phyloP scores from a whole-genome alignment of 2,329 filamentous ascomycete genomes.

The Cryphonectria radicalis region DNA sequence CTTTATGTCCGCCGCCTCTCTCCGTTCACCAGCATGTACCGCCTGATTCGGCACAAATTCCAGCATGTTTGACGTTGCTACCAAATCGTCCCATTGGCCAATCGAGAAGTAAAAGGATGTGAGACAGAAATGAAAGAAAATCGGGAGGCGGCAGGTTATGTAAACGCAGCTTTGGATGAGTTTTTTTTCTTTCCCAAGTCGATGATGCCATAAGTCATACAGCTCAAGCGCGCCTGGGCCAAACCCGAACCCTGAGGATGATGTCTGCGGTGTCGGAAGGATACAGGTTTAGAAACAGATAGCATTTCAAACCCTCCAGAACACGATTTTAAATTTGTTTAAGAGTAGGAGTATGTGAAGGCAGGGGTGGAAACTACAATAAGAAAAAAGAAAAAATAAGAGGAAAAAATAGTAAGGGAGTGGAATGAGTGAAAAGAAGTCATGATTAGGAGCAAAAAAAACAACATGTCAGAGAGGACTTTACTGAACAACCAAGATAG shows the following conservation, averaged over 20 bases:
- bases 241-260: background rate
- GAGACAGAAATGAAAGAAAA: background rate
- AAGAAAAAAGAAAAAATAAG: too few species aligned
- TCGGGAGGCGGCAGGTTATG: background rate
- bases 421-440: too few species aligned
- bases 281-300: background rate
- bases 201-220: background rate
- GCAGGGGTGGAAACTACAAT: too few species aligned
- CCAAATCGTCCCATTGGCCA: background rate
- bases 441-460: too few species aligned
- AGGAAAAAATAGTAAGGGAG: too few species aligned
- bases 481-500: too few species aligned
- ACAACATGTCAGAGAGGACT: too few species aligned
- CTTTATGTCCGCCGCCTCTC: background rate
- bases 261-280: background rate
- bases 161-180: background rate
- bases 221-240: background rate
- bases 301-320: too few species aligned
- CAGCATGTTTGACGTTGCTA: background rate
- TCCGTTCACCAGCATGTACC: background rate
- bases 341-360: too few species aligned
- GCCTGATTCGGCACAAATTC: background rate
- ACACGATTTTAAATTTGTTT: too few species aligned
- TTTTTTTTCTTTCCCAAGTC: background rate
- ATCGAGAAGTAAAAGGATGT: background rate